Evolutionary conservation across 306 rosid species (phyloP), one percentile per base, ranked within the genome.

Genomic region (Medicago arabica): DNA sequence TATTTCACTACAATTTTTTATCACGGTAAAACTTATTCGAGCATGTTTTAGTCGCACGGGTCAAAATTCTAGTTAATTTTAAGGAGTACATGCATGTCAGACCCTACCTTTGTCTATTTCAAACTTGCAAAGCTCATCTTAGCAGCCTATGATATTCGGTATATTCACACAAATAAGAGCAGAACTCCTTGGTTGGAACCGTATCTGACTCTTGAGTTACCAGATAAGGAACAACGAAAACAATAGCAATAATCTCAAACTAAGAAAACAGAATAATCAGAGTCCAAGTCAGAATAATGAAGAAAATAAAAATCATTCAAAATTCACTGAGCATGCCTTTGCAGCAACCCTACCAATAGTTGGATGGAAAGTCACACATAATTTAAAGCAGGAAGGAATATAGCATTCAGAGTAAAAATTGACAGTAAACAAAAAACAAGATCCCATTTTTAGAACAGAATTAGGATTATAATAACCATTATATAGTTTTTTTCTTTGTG

Each of bases 121-220:
- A 92, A 85, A 69, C 92, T 92, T 28, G 98, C 96, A 75, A 92
- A 75, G 77, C 92, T 62, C 7, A 88, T 87, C 80, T 94, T 12
- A 94, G 91, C 78, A 72, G 72, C 82, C 96, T 84, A 74, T 94
- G 97, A 84, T 94, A 90, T 86, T 87, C 73, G 75, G 98, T 90
- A 82, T 94, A 94, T 40, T 97, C 95, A 75, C 97, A 76, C 97
- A 92, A 17, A 90, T 89, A 59, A 92, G 90, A 75, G 97, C 97
- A 54, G 97, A 94, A 55, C 97, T 97, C 81, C 95, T 87, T 31
- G 97, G 98, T 58, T 5, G n/a, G n/a, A 21, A 21, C 25, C 28
- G 18, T 54, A 18, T 9, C 60, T 54, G 5, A 1, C 18, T 54
- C 28, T 17, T 9, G 28, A 54, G 60, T 25, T 54, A 53, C 25